Base-by-base conservation (phyloP, 306 rosid genomes). In the Acacia crassicarpa region DNA sequence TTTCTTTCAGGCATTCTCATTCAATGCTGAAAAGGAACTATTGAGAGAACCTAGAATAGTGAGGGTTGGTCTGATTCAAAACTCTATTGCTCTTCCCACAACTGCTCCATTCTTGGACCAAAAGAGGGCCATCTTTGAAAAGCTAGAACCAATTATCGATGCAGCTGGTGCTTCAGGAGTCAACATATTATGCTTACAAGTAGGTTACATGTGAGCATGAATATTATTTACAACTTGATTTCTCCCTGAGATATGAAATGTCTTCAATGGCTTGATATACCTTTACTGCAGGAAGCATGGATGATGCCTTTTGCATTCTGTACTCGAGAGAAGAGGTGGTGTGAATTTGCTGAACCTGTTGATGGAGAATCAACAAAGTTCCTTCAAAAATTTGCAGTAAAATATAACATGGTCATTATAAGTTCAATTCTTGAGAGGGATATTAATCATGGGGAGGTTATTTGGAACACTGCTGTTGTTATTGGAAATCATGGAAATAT, bases 231-330 rank as follows among this genome's bases (percentile, higher is more conserved):
- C 67, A 53, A 14, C 19, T 67, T 71, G 77, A 74, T 67, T 74
- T 78, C 65, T 33, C 59, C 35, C 51, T 25, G 4, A 67, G 33
- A 54, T 84, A 32, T 82, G 54, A 78, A 79, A 67, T 40, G 53
- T 72, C 25, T 80, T 25, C 4, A 61, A 49, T 9, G 59, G 9
- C 27, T 67, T 15, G 41, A 38, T 74, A 72, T 78, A 65, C 16
- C 56, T 44, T 71, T 44, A 5, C 17, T 71, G 68, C 82, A 92
- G 97, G 97, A 93, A 91, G 92, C 97, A 84, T 93, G 98, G 99
- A 95, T 83, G 83, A 95, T 93, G 99, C 99, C 98, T 74, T 93
- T 93, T 90, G 98, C 94, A 70, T 95, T 95, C 66, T 95, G 98
- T 79, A 95, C 98, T 0, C 85, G 77, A 72, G 99, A 95, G 87